phyloP scores from a whole-genome alignment of 139 green algal genomes.

The Bryopsis sp. region DNA sequence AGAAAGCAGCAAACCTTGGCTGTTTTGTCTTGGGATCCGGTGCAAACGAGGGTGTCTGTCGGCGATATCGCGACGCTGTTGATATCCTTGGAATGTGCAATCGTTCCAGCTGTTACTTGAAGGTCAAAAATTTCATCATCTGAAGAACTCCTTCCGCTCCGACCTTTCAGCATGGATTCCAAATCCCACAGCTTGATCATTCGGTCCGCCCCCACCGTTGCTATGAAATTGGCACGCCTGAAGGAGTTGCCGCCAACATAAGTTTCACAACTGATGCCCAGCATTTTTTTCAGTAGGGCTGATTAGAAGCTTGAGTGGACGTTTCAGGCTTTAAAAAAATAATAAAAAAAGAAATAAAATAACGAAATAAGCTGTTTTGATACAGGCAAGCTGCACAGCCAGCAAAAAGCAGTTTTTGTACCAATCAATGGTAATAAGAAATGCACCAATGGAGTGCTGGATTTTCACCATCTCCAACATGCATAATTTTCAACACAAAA shows the following conservation, averaged over 20 bases:
- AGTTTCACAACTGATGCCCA: not conserved
- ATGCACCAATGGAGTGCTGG: no score
- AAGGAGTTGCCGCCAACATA: not conserved
- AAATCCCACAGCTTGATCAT: slow-evolving; percentile 87
- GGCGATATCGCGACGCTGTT: slow-evolving; percentile 83
- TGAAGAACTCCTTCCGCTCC: no score
- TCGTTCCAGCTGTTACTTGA: not conserved
- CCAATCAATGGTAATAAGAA: no score
- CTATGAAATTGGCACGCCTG: slow-evolving; percentile 42
- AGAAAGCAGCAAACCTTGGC: not conserved
- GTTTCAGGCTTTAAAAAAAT: slow-evolving; percentile 20
- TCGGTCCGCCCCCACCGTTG: slow-evolving; percentile 73
- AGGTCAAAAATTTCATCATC: not conserved
- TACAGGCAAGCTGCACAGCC: no score
- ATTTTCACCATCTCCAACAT: no score
- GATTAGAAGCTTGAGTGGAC: not conserved
- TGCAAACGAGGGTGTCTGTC: slow-evolving; percentile 61
- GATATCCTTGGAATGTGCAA: slow-evolving; percentile 95
- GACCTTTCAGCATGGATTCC: no score
- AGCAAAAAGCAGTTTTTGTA: no score
- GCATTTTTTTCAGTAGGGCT: not conserved
- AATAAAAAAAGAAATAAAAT: not conserved
- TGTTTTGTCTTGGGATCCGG: slow-evolving; percentile 75
- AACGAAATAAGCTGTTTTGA: no score
- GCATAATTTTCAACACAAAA: no score